Conservation (phyloP, 2,329 filamentous ascomycete genomes). For the Aspergillus persii region DNA sequence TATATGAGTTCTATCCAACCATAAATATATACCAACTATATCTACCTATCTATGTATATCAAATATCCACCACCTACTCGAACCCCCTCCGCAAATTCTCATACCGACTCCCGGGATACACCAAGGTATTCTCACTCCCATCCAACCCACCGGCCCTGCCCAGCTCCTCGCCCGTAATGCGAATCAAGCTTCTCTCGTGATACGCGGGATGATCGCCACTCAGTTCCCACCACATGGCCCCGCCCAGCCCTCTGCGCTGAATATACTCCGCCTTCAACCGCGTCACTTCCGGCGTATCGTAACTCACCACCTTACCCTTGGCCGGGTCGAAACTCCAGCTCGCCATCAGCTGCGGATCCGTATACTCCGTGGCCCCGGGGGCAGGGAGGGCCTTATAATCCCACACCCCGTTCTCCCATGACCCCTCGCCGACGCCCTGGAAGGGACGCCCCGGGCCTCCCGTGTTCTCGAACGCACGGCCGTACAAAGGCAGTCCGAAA, state of each 20-base stretch:
- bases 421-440: conserved; percentile 71
- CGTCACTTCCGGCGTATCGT: conserved; percentile 69
- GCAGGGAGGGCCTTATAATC: conserved; percentile 85
- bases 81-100: conserved; percentile 50
- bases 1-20: too few species aligned
- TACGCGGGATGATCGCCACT: conserved; percentile 64
- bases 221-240: conserved; percentile 98
- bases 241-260: conserved; percentile 65
- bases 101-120: conserved; percentile 54
- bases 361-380: conserved; percentile 58
- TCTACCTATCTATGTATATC: too few species aligned
- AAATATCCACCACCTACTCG: neutral
- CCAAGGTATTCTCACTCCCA: conserved; percentile 46
- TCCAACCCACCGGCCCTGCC: conserved; percentile 43
- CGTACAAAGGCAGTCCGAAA: conserved; percentile 88
- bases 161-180: conserved; percentile 41
- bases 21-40: too few species aligned
- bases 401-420: conserved; percentile 80
- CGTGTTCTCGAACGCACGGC: conserved; percentile 77
- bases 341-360: conserved; percentile 62
- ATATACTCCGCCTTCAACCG: conserved; percentile 71
- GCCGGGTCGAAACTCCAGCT: conserved; percentile 69
- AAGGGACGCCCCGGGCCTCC: conserved; percentile 69
- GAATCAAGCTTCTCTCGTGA: conserved; percentile 65
- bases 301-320: conserved; percentile 66